Percentiles rank a stretch among this genome's conserved stretches.
These are phyloP conservation scores for Claviceps arundinis DNA, from an alignment of 2,329 filamentous ascomycete genomes.

Conservation along the genomic window DNA sequence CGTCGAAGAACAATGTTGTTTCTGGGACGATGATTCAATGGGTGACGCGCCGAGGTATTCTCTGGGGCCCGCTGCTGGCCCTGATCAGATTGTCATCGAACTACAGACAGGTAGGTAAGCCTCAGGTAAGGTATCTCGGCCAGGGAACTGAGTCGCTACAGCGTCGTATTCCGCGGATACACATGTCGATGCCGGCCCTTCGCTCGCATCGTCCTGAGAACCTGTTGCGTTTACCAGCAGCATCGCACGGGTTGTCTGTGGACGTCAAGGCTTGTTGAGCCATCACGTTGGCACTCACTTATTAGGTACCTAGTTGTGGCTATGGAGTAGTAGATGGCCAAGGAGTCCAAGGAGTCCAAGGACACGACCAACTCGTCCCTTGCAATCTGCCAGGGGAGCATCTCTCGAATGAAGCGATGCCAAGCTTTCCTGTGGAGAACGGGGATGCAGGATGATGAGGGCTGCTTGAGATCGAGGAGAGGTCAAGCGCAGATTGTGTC, in stretches of 20 bases:
- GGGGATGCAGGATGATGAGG: background rate
- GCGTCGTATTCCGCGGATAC: background rate
- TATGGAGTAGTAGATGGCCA: too few relatives aligned
- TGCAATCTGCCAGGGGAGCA: background rate
- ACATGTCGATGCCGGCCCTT: background rate
- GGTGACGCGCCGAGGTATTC: background rate
- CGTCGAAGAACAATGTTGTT: too few relatives aligned
- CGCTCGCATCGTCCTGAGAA: background rate
- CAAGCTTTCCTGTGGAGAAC: background rate
- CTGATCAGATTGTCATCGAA: background rate
- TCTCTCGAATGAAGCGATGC: conserved; percentile 1
- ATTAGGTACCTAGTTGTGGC: background rate
- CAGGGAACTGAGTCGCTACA: background rate
- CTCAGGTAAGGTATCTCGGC: background rate
- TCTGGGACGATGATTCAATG: background rate
- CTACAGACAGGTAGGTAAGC: background rate
- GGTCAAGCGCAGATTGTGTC: background rate
- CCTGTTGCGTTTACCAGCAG: background rate
- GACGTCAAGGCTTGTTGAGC: background rate
- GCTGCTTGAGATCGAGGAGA: background rate
- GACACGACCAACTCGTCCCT: background rate
- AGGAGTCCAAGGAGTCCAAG: background rate
- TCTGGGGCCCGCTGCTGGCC: background rate
- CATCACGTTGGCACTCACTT: background rate
- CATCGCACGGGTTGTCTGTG: background rate